Evolutionary conservation across 306 rosid species (phyloP), one percentile per base, ranked within the genome.

Genomic region (Betula pendula): DNA sequence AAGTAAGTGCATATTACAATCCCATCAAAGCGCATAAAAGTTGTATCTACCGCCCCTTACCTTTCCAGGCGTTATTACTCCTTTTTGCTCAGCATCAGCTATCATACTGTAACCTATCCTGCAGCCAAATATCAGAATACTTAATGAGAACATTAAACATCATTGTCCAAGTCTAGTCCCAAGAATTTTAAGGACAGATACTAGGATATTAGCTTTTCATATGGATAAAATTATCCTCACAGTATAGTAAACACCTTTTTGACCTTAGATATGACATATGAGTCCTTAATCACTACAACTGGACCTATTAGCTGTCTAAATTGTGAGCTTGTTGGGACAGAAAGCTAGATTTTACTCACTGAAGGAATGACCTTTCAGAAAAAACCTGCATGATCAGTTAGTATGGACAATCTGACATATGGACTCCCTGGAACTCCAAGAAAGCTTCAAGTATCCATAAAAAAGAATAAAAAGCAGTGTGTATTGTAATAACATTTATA

Each of bases 101-200:
- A 95, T 89, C 99, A 95, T 95, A 80, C 97, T 92, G 82, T 82
- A 72, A 40, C 99, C 99, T 68, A 95, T 95, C 87, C 98, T 94
- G 98, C 77, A 83, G 82, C 81, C 53, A 80, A 75, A 77, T 72
- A 75, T 24, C 29, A 53, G 40, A 83, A 76, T 44, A 44, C 27
- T 55, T 49, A 42, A 52, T 63, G 62, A 53, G 6, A 49, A 50
- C 8, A 51, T 3, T 16, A 70, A 35, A 72, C 67, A 44, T 38
- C 69, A 68, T 53, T 70, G 40, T 11, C n/a, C 29, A 42, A 11
- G 44, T 31, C 15, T n/a, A 60, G 63, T 71, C 19, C 48, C 69
- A 8, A 69, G 12, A 55, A 0, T 59, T 35, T 22, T 51, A 7
- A 79, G 72, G 31, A 43, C 20, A 67, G 8, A 45, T 56, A 74